Evolutionary conservation across 352 stramenopile species (phyloP).

Genomic region (Globisporangium camurandrum): DNA sequence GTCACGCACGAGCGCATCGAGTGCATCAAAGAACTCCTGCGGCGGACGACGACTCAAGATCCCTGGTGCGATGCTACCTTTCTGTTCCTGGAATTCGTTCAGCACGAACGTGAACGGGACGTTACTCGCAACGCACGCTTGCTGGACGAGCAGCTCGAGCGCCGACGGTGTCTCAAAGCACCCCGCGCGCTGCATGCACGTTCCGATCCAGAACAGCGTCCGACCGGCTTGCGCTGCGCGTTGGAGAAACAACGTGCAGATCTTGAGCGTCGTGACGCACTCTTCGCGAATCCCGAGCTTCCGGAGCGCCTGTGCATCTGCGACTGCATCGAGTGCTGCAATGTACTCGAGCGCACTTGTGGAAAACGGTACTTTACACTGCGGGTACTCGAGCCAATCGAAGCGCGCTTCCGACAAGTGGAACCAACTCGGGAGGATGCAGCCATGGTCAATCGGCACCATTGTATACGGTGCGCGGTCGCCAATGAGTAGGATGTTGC

Average conservation of each 20-base stretch:
- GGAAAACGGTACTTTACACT: constrained; percentile 54
- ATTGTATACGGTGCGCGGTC: constrained; percentile 75
- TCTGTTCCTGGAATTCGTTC: constrained; percentile 58
- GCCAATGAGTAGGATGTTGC: constrained; percentile 73
- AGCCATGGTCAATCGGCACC: constrained; percentile 71
- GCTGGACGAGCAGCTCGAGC: constrained; percentile 40
- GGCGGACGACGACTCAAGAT: constrained; percentile 63
- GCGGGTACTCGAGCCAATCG: constrained; percentile 76
- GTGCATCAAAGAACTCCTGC: constrained; percentile 44
- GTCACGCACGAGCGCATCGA: constrained; percentile 23
- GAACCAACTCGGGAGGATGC: constrained; percentile 75
- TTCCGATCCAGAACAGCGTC: constrained; percentile 60
- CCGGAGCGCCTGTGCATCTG: constrained; percentile 41
- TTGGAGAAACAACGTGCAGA: constrained; percentile 70
- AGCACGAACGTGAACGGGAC: constrained; percentile 49
- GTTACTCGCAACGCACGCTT: constrained; percentile 28
- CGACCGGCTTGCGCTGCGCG: constrained; percentile 34
- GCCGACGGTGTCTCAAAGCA: constrained; percentile 62
- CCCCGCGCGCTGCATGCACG: constrained; percentile 53
- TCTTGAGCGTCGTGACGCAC: constrained; percentile 63
- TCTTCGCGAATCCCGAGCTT: constrained; percentile 60
- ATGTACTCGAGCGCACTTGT: constrained; percentile 40
- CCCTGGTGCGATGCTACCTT: constrained; percentile 34
- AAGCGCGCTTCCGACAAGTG: constrained; percentile 72
- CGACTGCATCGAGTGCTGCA: constrained; percentile 34